Evolutionary conservation across 2,329 filamentous ascomycete genomes (phyloP), one percentile per base, ranked within the genome.

Genomic region (Cyclaneusma minus): DNA sequence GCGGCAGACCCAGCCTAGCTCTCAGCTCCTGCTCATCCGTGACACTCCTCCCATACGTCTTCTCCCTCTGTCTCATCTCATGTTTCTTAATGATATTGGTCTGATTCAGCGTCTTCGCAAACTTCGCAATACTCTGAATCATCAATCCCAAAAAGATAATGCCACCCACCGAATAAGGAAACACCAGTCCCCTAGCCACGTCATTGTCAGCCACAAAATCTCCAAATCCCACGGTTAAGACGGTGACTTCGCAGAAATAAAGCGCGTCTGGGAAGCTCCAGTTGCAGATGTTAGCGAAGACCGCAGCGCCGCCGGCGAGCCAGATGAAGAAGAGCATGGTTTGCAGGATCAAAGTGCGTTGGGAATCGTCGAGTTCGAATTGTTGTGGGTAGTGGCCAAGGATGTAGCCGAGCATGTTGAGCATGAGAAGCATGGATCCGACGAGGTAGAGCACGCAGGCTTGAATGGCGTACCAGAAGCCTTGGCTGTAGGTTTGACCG

Each of bases 251-350:
- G 32, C 61, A 68, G 45, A 68, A 70, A 36, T 69, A 70, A 3
- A 71, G 41, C 1, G 66, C 63, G 39, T 80, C 65, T 1, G 61
- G 58, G 39, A 68, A 79, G 2, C 50, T 54, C 51, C 71, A 72
- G 3, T 50, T 58, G 13, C 74, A 62, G 2, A 75, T 55, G 9
- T 46, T 52, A 0, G 61, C 54, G 38, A 79, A 80, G 0, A 79
- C 53, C 0, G 54, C 70, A 0, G 62, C 72, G 1, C 74, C 74
- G 4, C 71, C 63, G 3, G 64, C 68, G 1, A 80, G 52, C 73
- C 75, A 80, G 27, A 74, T 54, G 40, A 78, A 75, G 45, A 79
- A 75, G 27, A 69, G 58, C 54, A 75, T 77, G 0, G 72, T 79
- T 43, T 80, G 74, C 4, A 80, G 44, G 37, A 81, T 80, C 14